Evolutionary conservation across 2,329 filamentous ascomycete genomes (phyloP).

Genomic region (Aspergillus phoenicis): DNA sequence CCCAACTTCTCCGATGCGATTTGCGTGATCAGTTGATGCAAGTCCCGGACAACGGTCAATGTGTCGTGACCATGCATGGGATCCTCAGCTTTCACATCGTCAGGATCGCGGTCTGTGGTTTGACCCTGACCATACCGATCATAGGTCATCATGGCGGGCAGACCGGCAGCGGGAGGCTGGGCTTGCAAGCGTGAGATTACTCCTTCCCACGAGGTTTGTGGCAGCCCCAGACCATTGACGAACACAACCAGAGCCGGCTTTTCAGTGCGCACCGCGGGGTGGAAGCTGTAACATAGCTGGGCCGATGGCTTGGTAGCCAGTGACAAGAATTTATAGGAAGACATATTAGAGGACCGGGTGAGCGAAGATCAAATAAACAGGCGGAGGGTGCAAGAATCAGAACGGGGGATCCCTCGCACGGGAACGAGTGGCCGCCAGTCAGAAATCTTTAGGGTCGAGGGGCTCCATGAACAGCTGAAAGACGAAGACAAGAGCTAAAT

Average conservation of each 20-base stretch:
- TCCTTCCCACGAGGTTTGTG: conserved; percentile 43
- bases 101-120: conserved; percentile 51
- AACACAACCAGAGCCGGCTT: conserved; percentile 42
- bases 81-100: conserved; percentile 35
- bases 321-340: background rate
- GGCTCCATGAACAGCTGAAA: no score
- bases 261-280: conserved; percentile 5
- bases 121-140: conserved; percentile 61
- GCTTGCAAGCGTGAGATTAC: conserved; percentile 31
- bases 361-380: no score
- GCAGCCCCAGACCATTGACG: conserved; percentile 47
- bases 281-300: conserved; percentile 20
- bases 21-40: conserved; percentile 49
- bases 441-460: no score
- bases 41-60: conserved; percentile 23
- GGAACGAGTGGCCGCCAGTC: no score
- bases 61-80: conserved; percentile 14
- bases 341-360: no score
- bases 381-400: no score
- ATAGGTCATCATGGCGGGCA: conserved; percentile 55
- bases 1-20: conserved; percentile 39
- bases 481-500: no score
- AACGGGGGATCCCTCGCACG: no score
- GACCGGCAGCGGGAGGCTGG: conserved; percentile 21
- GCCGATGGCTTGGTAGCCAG: conserved; percentile 18